Percentiles rank a stretch among this genome's conserved stretches.
phyloP scores from a whole-genome alignment of 164 flowering plant species.

The Macadamia tetraphylla region DNA sequence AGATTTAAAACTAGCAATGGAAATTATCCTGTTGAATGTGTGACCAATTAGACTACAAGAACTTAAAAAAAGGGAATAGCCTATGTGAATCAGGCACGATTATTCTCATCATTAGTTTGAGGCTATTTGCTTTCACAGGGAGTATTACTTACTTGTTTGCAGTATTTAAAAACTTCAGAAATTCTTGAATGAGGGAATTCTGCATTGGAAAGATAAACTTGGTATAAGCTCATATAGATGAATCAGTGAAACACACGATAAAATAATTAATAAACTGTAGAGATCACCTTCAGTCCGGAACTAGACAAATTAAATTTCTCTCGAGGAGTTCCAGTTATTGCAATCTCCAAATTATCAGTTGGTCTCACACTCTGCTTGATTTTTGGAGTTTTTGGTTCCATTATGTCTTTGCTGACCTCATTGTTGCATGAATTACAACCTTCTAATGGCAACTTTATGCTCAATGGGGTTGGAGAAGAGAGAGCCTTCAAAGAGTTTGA shows the following conservation, averaged over 20 bases:
- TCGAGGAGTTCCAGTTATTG: conserved; percentile 29
- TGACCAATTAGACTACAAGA: background rate
- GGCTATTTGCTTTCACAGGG: background rate
- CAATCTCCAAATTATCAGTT: conserved; percentile 18
- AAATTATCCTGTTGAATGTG: no score
- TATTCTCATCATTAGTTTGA: background rate
- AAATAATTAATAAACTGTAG: background rate
- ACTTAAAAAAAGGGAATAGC: background rate
- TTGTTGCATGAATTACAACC: background rate
- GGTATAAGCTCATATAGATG: background rate
- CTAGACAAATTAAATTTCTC: conserved; percentile 28
- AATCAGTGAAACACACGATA: background rate
- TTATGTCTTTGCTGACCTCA: conserved; percentile 3
- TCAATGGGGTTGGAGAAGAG: conserved; percentile 28
- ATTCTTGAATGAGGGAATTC: conserved; percentile 49
- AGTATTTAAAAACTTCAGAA: conserved; percentile 45
- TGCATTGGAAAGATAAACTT: conserved; percentile 19
- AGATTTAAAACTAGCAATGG: no score
- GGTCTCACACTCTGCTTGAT: conserved; percentile 7
- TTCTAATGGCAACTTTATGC: conserved; percentile 12
- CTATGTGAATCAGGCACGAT: background rate
- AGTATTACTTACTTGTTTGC: conserved; percentile 56
- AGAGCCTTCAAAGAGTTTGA: conserved; percentile 42
- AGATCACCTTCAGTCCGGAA: conserved; percentile 49
- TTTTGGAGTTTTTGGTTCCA: conserved; percentile 30